These are phyloP conservation scores for Eucalyptus victrix DNA, from an alignment of 345 rosid genomes.

Conservation along the genomic window DNA sequence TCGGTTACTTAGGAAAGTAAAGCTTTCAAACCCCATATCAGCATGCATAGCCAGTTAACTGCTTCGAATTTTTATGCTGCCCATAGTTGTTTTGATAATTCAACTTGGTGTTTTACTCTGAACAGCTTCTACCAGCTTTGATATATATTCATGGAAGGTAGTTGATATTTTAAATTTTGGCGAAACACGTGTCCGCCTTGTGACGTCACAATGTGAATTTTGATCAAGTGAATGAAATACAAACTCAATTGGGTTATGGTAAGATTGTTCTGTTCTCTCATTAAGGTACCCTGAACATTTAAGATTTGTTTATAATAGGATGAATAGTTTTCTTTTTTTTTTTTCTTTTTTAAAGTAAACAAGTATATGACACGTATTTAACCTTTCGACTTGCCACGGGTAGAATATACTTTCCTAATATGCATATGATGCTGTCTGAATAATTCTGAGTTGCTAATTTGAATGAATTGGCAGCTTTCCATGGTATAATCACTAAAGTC, in stretches of 20 bases:
- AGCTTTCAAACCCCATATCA: not conserved
- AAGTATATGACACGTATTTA: not conserved
- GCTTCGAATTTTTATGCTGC: not conserved
- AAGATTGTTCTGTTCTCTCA: not conserved
- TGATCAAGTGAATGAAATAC: not conserved
- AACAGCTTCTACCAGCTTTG: not conserved
- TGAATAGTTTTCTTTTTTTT: no score
- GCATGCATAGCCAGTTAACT: not conserved
- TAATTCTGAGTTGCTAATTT: not conserved
- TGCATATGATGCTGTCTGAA: not conserved
- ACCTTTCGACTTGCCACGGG: not conserved
- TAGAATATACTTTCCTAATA: not conserved
- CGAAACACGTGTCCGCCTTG: no score
- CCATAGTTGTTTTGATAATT: no score
- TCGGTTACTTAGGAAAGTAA: not conserved
- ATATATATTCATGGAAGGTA: no score
- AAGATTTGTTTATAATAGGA: not conserved
- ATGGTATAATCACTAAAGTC: accelerated
- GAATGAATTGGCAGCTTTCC: not conserved
- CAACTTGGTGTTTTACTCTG: not conserved
- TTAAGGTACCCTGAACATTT: not conserved
- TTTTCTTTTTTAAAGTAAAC: not conserved
- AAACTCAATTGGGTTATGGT: not conserved
- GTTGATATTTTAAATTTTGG: no score
- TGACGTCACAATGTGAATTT: no score